Evolutionary conservation across 805 yeast genomes (phyloP).

Genomic region (Pachysolen tannophilus): DNA sequence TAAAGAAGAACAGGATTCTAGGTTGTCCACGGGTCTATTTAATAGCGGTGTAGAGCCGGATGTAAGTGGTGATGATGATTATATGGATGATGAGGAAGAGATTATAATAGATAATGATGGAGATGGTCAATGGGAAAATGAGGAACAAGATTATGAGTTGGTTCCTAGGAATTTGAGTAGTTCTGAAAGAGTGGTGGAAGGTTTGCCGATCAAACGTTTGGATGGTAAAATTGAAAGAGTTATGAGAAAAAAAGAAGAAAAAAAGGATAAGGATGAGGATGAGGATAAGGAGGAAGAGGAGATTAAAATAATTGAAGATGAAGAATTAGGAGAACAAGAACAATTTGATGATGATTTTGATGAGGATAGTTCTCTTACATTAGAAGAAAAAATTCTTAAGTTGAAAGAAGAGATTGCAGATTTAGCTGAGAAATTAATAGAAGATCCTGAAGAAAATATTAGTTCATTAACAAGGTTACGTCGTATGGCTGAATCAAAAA

Average conservation of each 20-base stretch:
- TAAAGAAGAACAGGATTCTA: conserved; percentile 32
- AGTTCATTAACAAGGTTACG: conserved; percentile 55
- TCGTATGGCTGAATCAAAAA: conserved; percentile 61
- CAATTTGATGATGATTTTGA: conserved; percentile 23
- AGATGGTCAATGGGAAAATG: conserved; percentile 54
- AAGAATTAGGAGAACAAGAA: conserved; percentile 10
- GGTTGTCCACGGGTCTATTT: conserved; percentile 30
- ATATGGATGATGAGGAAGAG: conserved; percentile 9
- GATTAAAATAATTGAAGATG: conserved; percentile 12
- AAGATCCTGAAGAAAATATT: conserved; percentile 85
- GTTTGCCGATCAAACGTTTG: conserved; percentile 68
- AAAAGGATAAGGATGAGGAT: conserved; percentile 12
- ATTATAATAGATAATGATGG: conserved; percentile 5
- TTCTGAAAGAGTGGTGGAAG: conserved; percentile 44
- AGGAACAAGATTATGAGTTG: conserved; percentile 73
- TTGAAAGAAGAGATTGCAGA: conserved; percentile 81
- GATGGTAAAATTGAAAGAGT: conserved; percentile 75
- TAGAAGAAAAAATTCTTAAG: conserved; percentile 45
- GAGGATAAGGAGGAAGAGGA: conserved; percentile 11
- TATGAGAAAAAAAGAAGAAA: conserved; percentile 22
- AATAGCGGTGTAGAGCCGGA: conserved; percentile 11
- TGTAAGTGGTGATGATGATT: conserved; percentile 17
- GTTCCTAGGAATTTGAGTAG: conserved; percentile 51
- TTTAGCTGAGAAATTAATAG: conserved; percentile 67
- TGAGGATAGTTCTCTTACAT: conserved; percentile 37